Conservation (phyloP, 371 early-diverging fungal genomes). For the Mucor irregularis region DNA sequence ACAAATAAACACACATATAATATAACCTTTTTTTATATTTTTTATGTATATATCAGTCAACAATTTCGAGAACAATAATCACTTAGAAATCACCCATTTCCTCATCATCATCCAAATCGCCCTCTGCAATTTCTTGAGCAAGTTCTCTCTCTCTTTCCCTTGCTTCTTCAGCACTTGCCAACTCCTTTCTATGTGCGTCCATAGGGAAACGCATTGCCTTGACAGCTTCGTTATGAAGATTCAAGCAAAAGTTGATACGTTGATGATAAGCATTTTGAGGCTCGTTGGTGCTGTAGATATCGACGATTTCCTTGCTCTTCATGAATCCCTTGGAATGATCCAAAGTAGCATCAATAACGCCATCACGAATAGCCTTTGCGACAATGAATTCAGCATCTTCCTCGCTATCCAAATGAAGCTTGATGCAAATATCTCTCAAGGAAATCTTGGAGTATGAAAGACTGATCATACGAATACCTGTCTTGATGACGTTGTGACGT, state of each 20-base stretch:
- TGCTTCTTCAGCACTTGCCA: constrained; percentile 84
- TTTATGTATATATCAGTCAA: neutral
- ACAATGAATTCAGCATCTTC: constrained; percentile 98
- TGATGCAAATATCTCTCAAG: constrained; percentile 94
- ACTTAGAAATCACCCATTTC: constrained; percentile 54
- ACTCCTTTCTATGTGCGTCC: constrained; percentile 79
- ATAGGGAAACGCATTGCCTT: constrained; percentile 96
- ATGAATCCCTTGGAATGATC: constrained; percentile 94
- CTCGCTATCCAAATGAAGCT: constrained; percentile 94
- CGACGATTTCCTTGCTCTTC: constrained; percentile 89
- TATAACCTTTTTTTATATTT: neutral
- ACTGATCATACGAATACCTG: constrained; percentile 95
- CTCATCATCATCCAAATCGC: constrained; percentile 81
- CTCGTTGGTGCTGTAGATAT: constrained; percentile 95
- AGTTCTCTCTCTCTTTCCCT: constrained; percentile 90
- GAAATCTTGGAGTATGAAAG: constrained; percentile 94
- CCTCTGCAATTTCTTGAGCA: constrained; percentile 89
- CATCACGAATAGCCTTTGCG: constrained; percentile 97
- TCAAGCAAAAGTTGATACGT: constrained; percentile 93
- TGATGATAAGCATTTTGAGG: constrained; percentile 95
- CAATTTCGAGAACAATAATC: too few species aligned
- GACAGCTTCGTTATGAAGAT: constrained; percentile 94
- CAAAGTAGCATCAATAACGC: constrained; percentile 94
- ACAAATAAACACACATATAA: neutral
- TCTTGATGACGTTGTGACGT: constrained; percentile 98